phyloP scores from a whole-genome alignment of 768 basidiomycete species.

The Astraeus odoratus region DNA sequence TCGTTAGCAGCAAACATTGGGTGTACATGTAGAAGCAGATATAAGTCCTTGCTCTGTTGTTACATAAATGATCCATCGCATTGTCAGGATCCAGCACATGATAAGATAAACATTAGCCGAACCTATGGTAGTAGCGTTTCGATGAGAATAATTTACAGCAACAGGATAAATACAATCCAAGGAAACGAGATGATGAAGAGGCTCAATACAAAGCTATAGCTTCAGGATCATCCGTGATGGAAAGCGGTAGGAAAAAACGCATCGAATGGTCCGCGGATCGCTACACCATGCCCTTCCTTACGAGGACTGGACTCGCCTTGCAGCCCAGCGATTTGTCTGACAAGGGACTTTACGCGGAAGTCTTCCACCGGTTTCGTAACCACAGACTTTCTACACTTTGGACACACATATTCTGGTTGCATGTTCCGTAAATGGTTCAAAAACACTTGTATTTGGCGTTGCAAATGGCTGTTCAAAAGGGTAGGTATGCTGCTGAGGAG shows the following conservation, averaged over 20 bases:
- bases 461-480: slow-evolving; percentile 8
- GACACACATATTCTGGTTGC: slow-evolving; percentile 57
- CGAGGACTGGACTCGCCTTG: slow-evolving; percentile 41
- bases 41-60: too few species aligned
- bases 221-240: not conserved
- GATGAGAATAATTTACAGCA: too few species aligned
- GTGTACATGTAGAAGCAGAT: too few species aligned
- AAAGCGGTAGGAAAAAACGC: slow-evolving; percentile 33
- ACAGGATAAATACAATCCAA: too few species aligned
- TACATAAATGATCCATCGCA: too few species aligned
- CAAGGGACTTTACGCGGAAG: slow-evolving; percentile 53
- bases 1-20: too few species aligned
- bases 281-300: not conserved
- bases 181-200: not conserved
- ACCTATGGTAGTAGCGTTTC: too few species aligned
- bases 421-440: slow-evolving; percentile 20
- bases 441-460: slow-evolving; percentile 13
- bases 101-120: too few species aligned
- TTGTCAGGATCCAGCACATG: too few species aligned
- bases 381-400: slow-evolving; percentile 52
- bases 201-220: not conserved
- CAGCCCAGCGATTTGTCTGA: slow-evolving; percentile 42
- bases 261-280: slow-evolving; percentile 35
- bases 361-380: slow-evolving; percentile 48
- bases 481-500: slow-evolving; percentile 11